Percentiles rank a stretch among this genome's conserved stretches.
These are phyloP conservation scores for Ceratocystis colombiana DNA, from an alignment of 2,329 filamentous ascomycete species.

Conservation along the genomic window DNA sequence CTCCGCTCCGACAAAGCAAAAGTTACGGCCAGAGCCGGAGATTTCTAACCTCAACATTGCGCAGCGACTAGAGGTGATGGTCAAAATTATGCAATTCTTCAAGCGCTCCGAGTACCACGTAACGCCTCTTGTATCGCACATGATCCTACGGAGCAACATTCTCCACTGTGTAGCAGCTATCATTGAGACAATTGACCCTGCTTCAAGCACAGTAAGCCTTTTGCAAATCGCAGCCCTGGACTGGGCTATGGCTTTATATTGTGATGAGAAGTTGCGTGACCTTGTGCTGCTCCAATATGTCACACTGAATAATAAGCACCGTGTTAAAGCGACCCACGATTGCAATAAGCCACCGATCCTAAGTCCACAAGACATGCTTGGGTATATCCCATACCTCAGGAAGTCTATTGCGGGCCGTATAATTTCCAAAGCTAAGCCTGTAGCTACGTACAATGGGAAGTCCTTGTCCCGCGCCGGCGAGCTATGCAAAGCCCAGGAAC, in stretches of 20 bases:
- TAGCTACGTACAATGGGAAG: background rate
- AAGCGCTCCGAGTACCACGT: background rate
- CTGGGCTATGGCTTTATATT: conserved; percentile 6
- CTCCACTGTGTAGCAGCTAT: conserved; percentile 11
- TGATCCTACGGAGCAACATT: conserved; percentile 12
- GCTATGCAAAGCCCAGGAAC: background rate
- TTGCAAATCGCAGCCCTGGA: conserved; percentile 9
- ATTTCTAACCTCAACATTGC: background rate
- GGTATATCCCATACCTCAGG: conserved; percentile 5
- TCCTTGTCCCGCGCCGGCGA: conserved; percentile 3
- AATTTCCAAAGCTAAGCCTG: conserved; percentile 13
- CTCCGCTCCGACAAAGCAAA: background rate
- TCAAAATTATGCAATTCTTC: conserved; percentile 9
- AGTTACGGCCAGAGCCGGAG: background rate
- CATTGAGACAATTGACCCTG: conserved; percentile 10
- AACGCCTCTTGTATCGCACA: conserved; percentile 6
- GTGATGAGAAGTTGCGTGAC: conserved; percentile 9
- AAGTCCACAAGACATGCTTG: background rate
- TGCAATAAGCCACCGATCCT: background rate
- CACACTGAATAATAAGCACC: background rate
- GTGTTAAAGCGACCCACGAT: background rate
- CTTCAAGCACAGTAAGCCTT: background rate
- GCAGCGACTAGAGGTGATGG: conserved; percentile 2
- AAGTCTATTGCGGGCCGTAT: conserved; percentile 4
- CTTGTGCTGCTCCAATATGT: conserved; percentile 8